These are phyloP conservation scores for Stentor roeselii DNA, from an alignment of 73 alveolate species.

Conservation along the genomic window DNA sequence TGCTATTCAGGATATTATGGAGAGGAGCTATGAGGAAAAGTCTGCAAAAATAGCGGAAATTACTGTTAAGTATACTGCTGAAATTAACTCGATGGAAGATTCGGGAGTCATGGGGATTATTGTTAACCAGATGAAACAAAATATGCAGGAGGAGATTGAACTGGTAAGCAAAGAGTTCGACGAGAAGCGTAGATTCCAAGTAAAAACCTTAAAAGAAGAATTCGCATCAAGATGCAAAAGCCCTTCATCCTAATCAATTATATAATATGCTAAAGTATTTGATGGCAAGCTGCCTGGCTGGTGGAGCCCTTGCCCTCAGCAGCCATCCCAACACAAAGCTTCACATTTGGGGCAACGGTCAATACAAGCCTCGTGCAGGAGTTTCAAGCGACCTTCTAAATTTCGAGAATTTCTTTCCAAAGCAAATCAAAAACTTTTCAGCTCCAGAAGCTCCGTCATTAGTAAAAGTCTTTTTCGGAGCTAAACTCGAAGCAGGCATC, in stretches of 20 bases:
- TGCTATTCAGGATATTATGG: conserved; percentile 28
- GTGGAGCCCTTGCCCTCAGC: background rate
- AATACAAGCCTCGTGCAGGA: conserved; percentile 12
- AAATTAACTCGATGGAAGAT: conserved; percentile 14
- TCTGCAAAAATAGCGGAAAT: background rate
- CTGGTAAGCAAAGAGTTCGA: background rate
- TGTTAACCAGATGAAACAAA: background rate
- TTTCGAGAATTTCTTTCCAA: conserved; percentile 51
- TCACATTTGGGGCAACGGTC: conserved; percentile 68
- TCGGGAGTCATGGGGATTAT: background rate
- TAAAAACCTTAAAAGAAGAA: background rate
- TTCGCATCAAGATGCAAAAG: background rate
- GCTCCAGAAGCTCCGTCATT: conserved; percentile 32
- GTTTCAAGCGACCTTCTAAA: conserved; percentile 40
- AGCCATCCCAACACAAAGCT: conserved; percentile 25
- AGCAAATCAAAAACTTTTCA: conserved; percentile 31
- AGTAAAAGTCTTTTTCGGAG: conserved; percentile 49
- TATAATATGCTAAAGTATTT: too few species aligned
- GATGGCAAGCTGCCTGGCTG: too few species aligned
- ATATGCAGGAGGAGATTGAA: background rate
- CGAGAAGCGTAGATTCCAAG: conserved; percentile 1
- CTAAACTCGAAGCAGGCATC: conserved; percentile 52
- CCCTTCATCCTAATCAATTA: too few species aligned
- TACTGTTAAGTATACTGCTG: conserved; percentile 17
- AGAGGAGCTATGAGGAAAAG: background rate